These are phyloP conservation scores for Durio zibethinus DNA, from an alignment of 345 rosid species.

Conservation along the genomic window DNA sequence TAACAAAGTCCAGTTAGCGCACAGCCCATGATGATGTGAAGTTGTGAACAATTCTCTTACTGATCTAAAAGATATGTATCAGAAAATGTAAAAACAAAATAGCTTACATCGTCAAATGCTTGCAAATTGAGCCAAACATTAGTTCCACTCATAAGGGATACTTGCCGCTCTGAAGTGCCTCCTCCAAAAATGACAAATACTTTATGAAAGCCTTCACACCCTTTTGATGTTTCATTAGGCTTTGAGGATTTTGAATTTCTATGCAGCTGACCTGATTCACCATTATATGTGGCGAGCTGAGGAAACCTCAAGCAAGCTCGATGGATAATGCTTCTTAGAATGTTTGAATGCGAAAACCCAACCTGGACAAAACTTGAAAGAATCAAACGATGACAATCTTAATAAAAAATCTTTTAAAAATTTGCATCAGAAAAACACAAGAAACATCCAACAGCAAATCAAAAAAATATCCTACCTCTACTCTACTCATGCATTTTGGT, in stretches of 20 bases:
- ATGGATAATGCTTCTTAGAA: constrained; percentile 66
- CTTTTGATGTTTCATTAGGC: constrained; percentile 28
- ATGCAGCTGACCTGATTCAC: constrained; percentile 38
- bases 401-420: not conserved
- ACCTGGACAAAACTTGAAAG: constrained; percentile 48
- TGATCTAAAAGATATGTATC: not conserved
- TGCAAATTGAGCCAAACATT: constrained; percentile 92
- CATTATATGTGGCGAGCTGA: constrained; percentile 41
- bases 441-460: not conserved
- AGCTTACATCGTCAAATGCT: constrained; percentile 75
- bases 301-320: constrained; percentile 83
- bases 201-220: constrained; percentile 35
- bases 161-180: constrained; percentile 94
- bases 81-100: constrained; percentile 5
- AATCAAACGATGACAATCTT: not conserved
- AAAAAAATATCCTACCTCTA: constrained; percentile 6
- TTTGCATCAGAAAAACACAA: not conserved
- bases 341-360: constrained; percentile 92
- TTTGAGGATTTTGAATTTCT: constrained; percentile 28
- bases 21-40: not conserved
- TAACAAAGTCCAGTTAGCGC: not conserved
- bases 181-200: constrained; percentile 91
- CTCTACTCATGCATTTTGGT: not conserved
- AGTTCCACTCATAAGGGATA: constrained; percentile 95
- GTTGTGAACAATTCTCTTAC: not conserved